A percentile compares a stretch with the other conserved stretches of the same genome.
Conservation (phyloP, 2,329 filamentous ascomycete species). For the Paecilomyces variotii region DNA sequence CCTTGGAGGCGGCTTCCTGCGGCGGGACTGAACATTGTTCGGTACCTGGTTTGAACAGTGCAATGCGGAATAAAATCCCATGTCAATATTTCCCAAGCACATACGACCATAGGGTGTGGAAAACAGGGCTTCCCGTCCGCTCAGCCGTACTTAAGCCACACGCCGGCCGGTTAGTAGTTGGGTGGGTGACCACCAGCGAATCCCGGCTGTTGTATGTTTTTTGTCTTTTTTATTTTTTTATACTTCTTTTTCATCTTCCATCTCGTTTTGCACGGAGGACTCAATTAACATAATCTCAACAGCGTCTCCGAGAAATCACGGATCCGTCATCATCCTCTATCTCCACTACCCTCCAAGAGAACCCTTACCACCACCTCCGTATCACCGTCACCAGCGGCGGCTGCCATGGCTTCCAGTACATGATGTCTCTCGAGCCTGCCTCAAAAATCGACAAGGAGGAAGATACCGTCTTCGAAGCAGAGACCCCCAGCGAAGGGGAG, state of each 20-base stretch:
- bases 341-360: slow-evolving; percentile 36
- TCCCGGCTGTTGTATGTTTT: slow-evolving; percentile 38
- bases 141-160: slow-evolving; percentile 41
- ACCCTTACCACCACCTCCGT: slow-evolving; percentile 77
- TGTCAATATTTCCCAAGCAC: slow-evolving; percentile 12
- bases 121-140: slow-evolving; percentile 40
- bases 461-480: slow-evolving; percentile 77
- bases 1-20: neutral
- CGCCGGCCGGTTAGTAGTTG: slow-evolving; percentile 39
- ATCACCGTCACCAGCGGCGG: slow-evolving; percentile 89
- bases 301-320: slow-evolving; percentile 70
- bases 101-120: slow-evolving; percentile 41
- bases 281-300: slow-evolving; percentile 3
- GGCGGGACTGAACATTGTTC: neutral
- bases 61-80: slow-evolving; percentile 10
- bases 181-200: slow-evolving; percentile 42
- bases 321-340: slow-evolving; percentile 32
- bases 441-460: slow-evolving; percentile 59
- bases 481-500: slow-evolving; percentile 20
- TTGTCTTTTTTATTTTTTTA: slow-evolving; percentile 12
- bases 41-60: neutral
- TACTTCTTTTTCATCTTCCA: slow-evolving; percentile 1
- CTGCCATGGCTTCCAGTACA: slow-evolving; percentile 96
- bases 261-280: neutral
- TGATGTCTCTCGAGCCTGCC: slow-evolving; percentile 69